Base-by-base conservation (phyloP, 2,329 filamentous ascomycete genomes). In the Neoascochyta sp. region DNA sequence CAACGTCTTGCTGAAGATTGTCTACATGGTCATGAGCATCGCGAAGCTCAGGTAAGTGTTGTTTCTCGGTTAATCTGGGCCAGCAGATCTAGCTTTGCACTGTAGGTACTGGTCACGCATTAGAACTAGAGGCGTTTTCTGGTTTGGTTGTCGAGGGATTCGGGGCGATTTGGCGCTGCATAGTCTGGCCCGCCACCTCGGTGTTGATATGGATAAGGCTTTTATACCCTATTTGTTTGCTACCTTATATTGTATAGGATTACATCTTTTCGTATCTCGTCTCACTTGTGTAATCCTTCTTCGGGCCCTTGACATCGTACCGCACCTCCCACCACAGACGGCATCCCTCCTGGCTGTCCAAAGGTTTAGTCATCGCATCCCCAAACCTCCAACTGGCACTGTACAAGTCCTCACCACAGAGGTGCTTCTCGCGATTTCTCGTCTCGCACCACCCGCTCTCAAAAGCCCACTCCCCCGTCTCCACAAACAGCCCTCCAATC, bases 401-500 rank as follows among this genome's bases (percentile, higher is more conserved):
- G 54, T 89, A 89, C 51, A 79, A 74, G 51, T 90, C 85, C 29
- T 80, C 70, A 4, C 79, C 73, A 57, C 85, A 89, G 3, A 87
- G 60, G 60, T 90, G 84, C 9, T 74, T 76, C 2, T 79, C 78
- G 42, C 69, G 76, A 0, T 82, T 83, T 26, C 62, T 58, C 3
- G 3, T 18, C 48, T 5, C 48, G 45, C 7, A 39, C 36, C 2
- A 47, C 21, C 3, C 7, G 20, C 0, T 68, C 64, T 67, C 64
- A 7, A 2, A 4, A 5, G 14, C 11, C 17, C 65, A 43, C 5
- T 60, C 26, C 33, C 85, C 75, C n/a, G 89, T 65, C 44, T 83
- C 74, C 43, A 89, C 82, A 52, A 90, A 90, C 12, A 89, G 62
- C 34, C 86, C 86, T 47, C 88, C 84, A 0, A 81, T 76, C 4